phyloP scores from a whole-genome alignment of 345 rosid species.

The Pistacia vera region DNA sequence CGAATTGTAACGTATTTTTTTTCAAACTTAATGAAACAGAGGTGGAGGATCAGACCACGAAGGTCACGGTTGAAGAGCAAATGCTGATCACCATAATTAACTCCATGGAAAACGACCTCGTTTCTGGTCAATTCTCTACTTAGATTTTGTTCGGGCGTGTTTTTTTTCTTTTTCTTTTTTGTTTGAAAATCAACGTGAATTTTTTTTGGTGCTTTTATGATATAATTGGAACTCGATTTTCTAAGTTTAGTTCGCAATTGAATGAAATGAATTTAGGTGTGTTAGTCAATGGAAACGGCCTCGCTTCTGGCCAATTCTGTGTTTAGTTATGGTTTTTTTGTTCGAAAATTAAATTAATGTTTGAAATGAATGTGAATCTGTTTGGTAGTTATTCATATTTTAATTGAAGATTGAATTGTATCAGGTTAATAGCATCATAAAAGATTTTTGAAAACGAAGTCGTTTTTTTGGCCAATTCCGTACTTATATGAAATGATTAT shows the following conservation, averaged over 20 bases:
- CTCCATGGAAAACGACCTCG: constrained; percentile 58
- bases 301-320: background rate
- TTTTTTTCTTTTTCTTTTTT: background rate
- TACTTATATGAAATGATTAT: too few relatives aligned
- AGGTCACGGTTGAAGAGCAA: constrained; percentile 72
- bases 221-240: too few relatives aligned
- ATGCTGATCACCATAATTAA: constrained; percentile 53
- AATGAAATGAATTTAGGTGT: too few relatives aligned
- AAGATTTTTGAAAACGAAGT: too few relatives aligned
- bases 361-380: background rate
- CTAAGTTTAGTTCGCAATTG: too few relatives aligned
- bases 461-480: too few relatives aligned
- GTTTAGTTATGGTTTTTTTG: background rate
- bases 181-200: background rate
- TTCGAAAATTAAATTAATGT: background rate
- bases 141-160: too few relatives aligned
- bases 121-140: constrained; percentile 46
- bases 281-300: too few relatives aligned
- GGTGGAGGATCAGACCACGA: constrained; percentile 82
- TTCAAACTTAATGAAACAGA: constrained; percentile 31
- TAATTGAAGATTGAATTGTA: too few relatives aligned
- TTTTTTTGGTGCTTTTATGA: too few relatives aligned
- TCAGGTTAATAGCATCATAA: too few relatives aligned
- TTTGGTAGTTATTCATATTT: background rate
- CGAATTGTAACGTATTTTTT: background rate